Base-by-base conservation (phyloP, 164 flowering plant species). In the Chloranthus sessilifolius region DNA sequence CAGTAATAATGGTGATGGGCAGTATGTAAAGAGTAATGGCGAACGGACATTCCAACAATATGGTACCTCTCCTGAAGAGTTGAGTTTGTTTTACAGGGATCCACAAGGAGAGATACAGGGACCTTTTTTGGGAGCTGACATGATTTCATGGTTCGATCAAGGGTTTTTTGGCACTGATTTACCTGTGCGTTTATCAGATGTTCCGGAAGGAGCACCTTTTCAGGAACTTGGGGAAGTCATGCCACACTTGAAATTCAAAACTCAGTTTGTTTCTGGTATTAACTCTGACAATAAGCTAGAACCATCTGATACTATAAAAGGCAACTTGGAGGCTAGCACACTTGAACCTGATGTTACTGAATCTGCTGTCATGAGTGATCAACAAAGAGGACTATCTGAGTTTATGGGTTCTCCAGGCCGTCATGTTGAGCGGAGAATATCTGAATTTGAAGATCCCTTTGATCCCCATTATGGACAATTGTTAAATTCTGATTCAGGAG, bases 51-150 rank as follows among this genome's bases (percentile, higher is more conserved):
- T 37, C 3, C n/a, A 40, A 10, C 78, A 58, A 46, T 66, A 56
- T 38, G 59, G 53, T 43, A 47, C 41, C n/a, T 58, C 59, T 25
- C 77, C 76, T 9, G 96, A 88, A 68, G 95, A 91, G 35, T 51
- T 82, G 33, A 80, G 77, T 63, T 69, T 91, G 56, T 80, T 44
- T 49, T 91, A 91, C 59, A 64, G 73, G 58, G 98, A 91, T 73
- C 98, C 98, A 53, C 95, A 81, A 61, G 98, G 98, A 31, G 83
- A 65, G 19, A 76, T 75, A 27, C 98, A 91, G 70, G 98, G 98
- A 3, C 98, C 98, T 20, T 91, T 78, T 60, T 64, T 83, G 46
- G 96, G 92, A 35, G 74, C 69, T 55, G 98, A 91, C 66, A 82
- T 91, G 43, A 71, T 91, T 34, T 74, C 80, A 16, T 88, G 98